phyloP scores from a whole-genome alignment of 257 asterid genomes.

The Ligustrum vulgare region DNA sequence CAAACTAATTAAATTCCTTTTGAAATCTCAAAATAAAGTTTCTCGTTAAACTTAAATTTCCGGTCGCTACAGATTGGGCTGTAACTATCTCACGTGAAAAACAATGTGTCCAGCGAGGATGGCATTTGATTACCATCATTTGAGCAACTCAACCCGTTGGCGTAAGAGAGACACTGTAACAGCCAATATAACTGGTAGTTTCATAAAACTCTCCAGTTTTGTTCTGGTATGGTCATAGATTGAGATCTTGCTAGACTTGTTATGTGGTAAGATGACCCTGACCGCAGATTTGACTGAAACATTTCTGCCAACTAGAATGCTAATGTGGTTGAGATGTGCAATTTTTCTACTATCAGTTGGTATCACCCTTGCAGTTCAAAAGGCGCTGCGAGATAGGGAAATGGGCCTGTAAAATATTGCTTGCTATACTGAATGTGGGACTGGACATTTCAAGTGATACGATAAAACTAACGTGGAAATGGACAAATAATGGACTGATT shows the following conservation, averaged over 20 bases:
- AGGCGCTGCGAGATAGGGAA: neutral
- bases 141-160: no score
- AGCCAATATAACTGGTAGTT: neutral
- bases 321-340: neutral
- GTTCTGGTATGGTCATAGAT: neutral
- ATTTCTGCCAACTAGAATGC: neutral
- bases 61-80: no score
- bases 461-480: neutral
- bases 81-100: no score
- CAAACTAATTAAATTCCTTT: no score
- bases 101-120: no score
- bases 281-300: neutral
- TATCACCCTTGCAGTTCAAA: neutral
- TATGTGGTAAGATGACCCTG: neutral
- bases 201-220: neutral
- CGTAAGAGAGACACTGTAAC: no score
- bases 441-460: neutral
- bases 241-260: neutral
- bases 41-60: no score
- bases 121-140: no score
- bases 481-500: neutral
- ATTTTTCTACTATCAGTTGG: neutral
- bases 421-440: neutral
- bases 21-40: no score
- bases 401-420: neutral